A percentile compares a stretch with the other conserved stretches of the same genome.
These are phyloP conservation scores for Pythium sp. DNA, from an alignment of 352 stramenopile genomes.

Conservation along the genomic window DNA sequence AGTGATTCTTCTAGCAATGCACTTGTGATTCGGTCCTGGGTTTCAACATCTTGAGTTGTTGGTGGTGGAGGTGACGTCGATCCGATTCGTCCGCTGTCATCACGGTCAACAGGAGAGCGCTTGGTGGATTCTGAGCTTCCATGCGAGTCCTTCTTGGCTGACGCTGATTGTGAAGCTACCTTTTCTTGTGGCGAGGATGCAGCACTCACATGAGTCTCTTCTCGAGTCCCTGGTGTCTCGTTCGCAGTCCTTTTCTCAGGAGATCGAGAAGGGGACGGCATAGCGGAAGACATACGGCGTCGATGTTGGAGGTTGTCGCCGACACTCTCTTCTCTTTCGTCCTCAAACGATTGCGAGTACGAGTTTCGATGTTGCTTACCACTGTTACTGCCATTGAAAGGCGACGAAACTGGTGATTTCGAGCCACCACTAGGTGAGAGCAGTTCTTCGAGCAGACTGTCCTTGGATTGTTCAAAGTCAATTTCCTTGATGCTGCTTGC, in stretches of 20 bases:
- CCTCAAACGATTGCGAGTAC: constrained; percentile 52
- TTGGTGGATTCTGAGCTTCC: not conserved
- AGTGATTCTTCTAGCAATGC: constrained; percentile 4
- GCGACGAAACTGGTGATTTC: constrained; percentile 16
- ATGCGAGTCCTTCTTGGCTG: not conserved
- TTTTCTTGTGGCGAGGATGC: not conserved
- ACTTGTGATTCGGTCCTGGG: not conserved
- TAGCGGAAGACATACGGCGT: not conserved
- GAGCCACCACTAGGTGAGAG: constrained; percentile 26
- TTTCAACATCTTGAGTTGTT: not conserved
- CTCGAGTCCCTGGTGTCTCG: not conserved
- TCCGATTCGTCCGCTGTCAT: not conserved
- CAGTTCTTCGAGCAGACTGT: constrained; percentile 63
- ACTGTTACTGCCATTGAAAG: constrained; percentile 7
- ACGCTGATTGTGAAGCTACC: not conserved
- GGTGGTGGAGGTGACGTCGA: not conserved
- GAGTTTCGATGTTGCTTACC: constrained; percentile 29
- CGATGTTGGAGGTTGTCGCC: not conserved
- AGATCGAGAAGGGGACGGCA: constrained; percentile 13
- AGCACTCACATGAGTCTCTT: not conserved
- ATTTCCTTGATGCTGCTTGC: constrained; percentile 45
- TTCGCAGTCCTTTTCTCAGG: not conserved
- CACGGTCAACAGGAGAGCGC: not conserved
- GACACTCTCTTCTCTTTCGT: constrained; percentile 17
- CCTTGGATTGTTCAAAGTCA: constrained; percentile 71